Base-by-base conservation (phyloP, 345 rosid species). In the Ailanthus altissimus region DNA sequence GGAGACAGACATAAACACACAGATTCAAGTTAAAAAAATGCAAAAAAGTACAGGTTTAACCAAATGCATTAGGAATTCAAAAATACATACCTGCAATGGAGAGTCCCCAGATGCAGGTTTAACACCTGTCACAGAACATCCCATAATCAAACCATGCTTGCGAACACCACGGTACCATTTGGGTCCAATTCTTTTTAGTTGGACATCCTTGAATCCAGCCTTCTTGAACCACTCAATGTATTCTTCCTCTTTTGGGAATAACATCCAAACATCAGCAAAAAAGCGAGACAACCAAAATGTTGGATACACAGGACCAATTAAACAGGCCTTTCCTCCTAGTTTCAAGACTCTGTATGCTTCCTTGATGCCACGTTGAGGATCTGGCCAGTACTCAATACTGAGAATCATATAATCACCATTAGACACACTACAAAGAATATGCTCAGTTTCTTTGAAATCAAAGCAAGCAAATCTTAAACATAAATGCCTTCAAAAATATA, bases 351-450 rank as follows among this genome's bases (percentile, higher is more conserved):
- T 90, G 85, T 96, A 96, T 23, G 98, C 99, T 88, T 93, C 99
- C 82, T 77, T 92, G 70, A 96, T 93, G 49, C 99, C 99, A 32
- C 99, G 90, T 82, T 92, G 98, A 3, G 98, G 99, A 76, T 96
- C 98, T 32, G 99, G 99, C 99, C 99, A 96, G 84, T 96, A 96
- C 90, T 96, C 99, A 21, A 96, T 96, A 81, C 99, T 96, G 87
- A 77, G 51, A 81, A 75, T 36, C 25, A 40, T 9, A 42, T 45
- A 60, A 40, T 60, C 68, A 53, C 67, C 50, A 70, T 71, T 1
- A 86, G 70, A 81, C 26, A 76, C 32, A 49, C 25, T 50, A 38
- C 16, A 59, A 78, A 76, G 23, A 63, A 77, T 72, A 23, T 10
- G 25, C 21, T 63, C 25, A 53, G 40, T 54, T 42, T 49, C 51